Evolutionary conservation across 2,329 filamentous ascomycete species (phyloP).

Genomic region (Hymenoscyphus albidus): DNA sequence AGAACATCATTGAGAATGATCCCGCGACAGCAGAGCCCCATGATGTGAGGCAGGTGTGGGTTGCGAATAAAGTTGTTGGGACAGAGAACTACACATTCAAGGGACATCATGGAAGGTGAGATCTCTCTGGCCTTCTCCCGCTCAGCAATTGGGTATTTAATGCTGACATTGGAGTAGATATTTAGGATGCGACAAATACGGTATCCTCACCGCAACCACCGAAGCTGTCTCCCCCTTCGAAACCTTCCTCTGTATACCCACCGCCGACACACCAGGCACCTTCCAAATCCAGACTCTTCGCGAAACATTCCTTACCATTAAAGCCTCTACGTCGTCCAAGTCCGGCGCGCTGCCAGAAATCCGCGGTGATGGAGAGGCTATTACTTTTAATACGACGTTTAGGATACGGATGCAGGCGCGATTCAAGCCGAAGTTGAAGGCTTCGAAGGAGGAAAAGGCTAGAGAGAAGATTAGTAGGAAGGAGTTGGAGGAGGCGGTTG

Average conservation of each 20-base stretch:
- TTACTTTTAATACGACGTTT: slow-evolving; percentile 67
- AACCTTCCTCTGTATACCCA: slow-evolving; percentile 66
- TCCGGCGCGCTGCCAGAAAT: slow-evolving; percentile 56
- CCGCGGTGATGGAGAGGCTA: slow-evolving; percentile 68
- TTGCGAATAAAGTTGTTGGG: slow-evolving; percentile 78
- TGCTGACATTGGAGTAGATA: slow-evolving; percentile 51
- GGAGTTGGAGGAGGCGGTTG: slow-evolving; percentile 79
- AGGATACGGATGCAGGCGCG: slow-evolving; percentile 90
- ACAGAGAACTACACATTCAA: slow-evolving; percentile 83
- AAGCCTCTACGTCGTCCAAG: slow-evolving; percentile 48
- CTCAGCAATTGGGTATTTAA: neutral
- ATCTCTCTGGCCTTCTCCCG: slow-evolving; percentile 12
- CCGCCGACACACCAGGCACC: slow-evolving; percentile 61
- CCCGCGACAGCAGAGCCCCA: slow-evolving; percentile 86
- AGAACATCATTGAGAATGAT: slow-evolving; percentile 85
- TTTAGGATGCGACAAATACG: slow-evolving; percentile 79
- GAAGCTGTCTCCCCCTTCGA: slow-evolving; percentile 84
- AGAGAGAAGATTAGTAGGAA: slow-evolving; percentile 79
- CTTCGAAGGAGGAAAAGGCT: slow-evolving; percentile 77
- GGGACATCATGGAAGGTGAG: slow-evolving; percentile 78
- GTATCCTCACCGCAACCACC: slow-evolving; percentile 69
- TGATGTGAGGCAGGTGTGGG: slow-evolving; percentile 93
- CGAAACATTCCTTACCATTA: slow-evolving; percentile 65
- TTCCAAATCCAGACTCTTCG: slow-evolving; percentile 73
- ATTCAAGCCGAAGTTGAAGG: slow-evolving; percentile 81